phyloP scores from a whole-genome alignment of 306 rosid genomes.

The Inga oerstediana region DNA sequence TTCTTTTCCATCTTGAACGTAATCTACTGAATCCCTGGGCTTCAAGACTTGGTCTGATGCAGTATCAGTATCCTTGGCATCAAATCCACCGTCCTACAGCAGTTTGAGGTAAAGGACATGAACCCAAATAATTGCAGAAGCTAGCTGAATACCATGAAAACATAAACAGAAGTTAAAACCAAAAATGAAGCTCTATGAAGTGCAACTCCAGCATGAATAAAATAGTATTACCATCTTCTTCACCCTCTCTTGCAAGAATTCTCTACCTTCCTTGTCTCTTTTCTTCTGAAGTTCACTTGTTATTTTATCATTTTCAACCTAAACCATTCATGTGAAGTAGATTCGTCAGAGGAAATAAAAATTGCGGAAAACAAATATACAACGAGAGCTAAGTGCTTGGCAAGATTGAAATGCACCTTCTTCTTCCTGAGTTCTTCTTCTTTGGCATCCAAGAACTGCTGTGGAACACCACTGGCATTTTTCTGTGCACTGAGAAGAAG shows the following conservation, averaged over 20 bases:
- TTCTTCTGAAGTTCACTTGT: conserved; percentile 83
- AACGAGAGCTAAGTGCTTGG: conserved; percentile 19
- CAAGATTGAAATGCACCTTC: conserved; percentile 56
- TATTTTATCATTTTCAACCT: conserved; percentile 85
- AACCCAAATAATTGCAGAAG: conserved; percentile 99
- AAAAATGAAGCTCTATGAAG: conserved; percentile 57
- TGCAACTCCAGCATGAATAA: conserved; percentile 72
- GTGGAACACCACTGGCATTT: conserved; percentile 95
- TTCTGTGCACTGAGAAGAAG: conserved; percentile 93
- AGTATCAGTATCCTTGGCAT: conserved; percentile 55
- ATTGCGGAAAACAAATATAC: neutral
- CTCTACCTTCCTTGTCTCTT: conserved; percentile 81
- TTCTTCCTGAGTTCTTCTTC: conserved; percentile 83
- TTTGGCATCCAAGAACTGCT: conserved; percentile 94
- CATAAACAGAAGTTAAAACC: conserved; percentile 85
- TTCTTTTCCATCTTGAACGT: conserved; percentile 57
- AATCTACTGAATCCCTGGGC: conserved; percentile 55
- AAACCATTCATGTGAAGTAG: conserved; percentile 37
- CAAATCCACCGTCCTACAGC: conserved; percentile 98
- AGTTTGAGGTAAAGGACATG: conserved; percentile 99
- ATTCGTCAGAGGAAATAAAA: conserved; percentile 7
- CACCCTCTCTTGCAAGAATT: conserved; percentile 64
- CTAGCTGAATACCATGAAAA: conserved; percentile 96
- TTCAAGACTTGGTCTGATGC: conserved; percentile 57
- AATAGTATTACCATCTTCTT: conserved; percentile 80